phyloP scores from a whole-genome alignment of 139 green algal genomes.

The Chlorella ohadii region DNA sequence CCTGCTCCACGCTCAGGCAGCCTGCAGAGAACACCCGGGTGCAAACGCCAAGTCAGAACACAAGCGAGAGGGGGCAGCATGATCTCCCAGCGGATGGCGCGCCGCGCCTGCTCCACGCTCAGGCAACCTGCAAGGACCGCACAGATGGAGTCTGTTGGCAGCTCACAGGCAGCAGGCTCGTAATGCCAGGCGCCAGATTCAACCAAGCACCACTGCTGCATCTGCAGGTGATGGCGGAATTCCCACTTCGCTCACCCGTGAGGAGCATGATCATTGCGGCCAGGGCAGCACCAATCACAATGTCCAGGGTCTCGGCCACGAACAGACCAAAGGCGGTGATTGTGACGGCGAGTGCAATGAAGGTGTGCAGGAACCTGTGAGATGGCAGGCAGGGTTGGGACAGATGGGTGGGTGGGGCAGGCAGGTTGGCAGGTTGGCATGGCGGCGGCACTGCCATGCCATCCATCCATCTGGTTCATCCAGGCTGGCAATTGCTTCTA shows the following conservation, averaged over 20 bases:
- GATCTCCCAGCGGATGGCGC: slow-evolving; percentile 58
- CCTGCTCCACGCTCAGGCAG: slow-evolving; percentile 65
- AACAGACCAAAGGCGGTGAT: slow-evolving; percentile 43
- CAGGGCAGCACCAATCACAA: slow-evolving; percentile 50
- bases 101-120: slow-evolving; percentile 55
- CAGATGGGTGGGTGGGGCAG: not conserved
- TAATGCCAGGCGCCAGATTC: too few relatives aligned
- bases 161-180: too few relatives aligned
- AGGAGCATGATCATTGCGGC: slow-evolving; percentile 65
- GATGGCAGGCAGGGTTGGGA: not conserved
- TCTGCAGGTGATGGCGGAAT: too few relatives aligned
- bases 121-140: slow-evolving; percentile 56
- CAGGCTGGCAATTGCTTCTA: too few relatives aligned
- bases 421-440: too few relatives aligned
- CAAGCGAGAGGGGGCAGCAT: too few relatives aligned
- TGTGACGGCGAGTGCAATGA: slow-evolving; percentile 56
- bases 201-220: too few relatives aligned
- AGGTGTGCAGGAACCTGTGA: slow-evolving; percentile 45
- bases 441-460: too few relatives aligned
- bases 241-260: slow-evolving; percentile 34
- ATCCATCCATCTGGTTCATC: too few relatives aligned
- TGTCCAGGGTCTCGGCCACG: slow-evolving; percentile 24
- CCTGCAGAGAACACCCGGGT: not conserved
- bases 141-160: too few relatives aligned
- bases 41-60: too few relatives aligned